Conservation (phyloP, 805 yeast species). For the Cyberlindnera xylosilytica region DNA sequence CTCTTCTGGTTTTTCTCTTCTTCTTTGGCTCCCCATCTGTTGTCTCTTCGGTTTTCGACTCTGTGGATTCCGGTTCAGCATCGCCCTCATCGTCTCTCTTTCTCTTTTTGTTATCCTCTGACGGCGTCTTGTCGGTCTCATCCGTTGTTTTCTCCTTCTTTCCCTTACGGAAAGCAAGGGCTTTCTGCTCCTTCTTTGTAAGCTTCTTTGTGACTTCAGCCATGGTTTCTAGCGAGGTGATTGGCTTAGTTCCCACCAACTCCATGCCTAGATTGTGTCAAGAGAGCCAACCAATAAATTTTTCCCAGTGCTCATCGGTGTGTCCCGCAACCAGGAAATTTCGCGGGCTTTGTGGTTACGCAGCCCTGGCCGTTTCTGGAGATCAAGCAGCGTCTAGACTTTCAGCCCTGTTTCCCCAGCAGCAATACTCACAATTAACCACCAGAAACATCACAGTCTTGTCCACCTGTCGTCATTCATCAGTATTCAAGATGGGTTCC, state of each 20-base stretch:
- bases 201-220: constrained; percentile 37
- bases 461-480: too few relatives aligned
- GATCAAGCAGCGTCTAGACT: background rate
- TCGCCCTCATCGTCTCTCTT: constrained; percentile 24
- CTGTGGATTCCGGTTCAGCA: constrained; percentile 9
- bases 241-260: too few relatives aligned
- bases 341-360: background rate
- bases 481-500: too few relatives aligned
- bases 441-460: too few relatives aligned
- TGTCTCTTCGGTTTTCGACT: constrained; percentile 20
- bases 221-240: too few relatives aligned
- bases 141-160: constrained; percentile 15
- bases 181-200: constrained; percentile 65
- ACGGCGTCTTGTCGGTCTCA: constrained; percentile 22
- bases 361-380: background rate
- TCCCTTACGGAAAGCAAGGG: constrained; percentile 51
- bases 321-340: constrained; percentile 2
- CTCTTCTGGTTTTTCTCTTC: constrained; percentile 74
- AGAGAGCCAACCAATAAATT: constrained; percentile 3
- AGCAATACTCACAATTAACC: too few relatives aligned
- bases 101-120: constrained; percentile 26
- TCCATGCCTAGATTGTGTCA: constrained; percentile 8
- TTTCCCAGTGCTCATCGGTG: constrained; percentile 7
- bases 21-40: constrained; percentile 39
- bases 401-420: too few relatives aligned